These are phyloP conservation scores for Vitis vinifera DNA, from an alignment of 164 flowering plant species.

Conservation along the genomic window ASM3070453v1 NC_081812.1:14172001-14172500, in stretches of 20 bases:
- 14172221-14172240: conserved; percentile 50
- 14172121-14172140: conserved; percentile 64
- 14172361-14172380: conserved; percentile 63
- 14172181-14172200: conserved; percentile 64
- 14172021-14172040: conserved; percentile 64
- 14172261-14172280: conserved; percentile 82
- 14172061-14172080: conserved; percentile 68
- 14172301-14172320: conserved; percentile 55
- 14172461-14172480: conserved; percentile 65
- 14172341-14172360: conserved; percentile 71
- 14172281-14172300: conserved; percentile 74
- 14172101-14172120: conserved; percentile 56
- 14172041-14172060: conserved; percentile 66
- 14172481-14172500: conserved; percentile 61
- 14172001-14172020: conserved; percentile 78
- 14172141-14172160: conserved; percentile 79
- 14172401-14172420: conserved; percentile 79
- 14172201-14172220: conserved; percentile 40
- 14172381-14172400: conserved; percentile 76
- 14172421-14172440: conserved; percentile 73
- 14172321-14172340: conserved; percentile 85
- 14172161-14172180: conserved; percentile 69
- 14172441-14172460: conserved; percentile 55
- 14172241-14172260: conserved; percentile 72
- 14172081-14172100: conserved; percentile 84